Evolutionary conservation across 1,139 yeast species (phyloP).

Genomic region (Nakaseomyces delphensis): DNA sequence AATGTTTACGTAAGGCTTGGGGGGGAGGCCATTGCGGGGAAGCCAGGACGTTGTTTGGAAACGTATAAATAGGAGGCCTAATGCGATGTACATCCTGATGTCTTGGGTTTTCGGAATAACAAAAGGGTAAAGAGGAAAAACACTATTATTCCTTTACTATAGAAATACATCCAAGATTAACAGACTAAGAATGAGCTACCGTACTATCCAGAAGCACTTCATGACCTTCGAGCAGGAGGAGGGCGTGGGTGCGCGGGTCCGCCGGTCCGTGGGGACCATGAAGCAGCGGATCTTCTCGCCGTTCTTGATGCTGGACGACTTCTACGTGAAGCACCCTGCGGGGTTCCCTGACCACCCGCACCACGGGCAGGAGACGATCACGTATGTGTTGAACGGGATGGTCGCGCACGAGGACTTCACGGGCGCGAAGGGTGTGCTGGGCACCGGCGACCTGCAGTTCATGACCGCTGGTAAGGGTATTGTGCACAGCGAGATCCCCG

Average conservation of each 20-base stretch:
- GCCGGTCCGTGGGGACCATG: constrained; percentile 71
- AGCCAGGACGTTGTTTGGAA: too few relatives aligned
- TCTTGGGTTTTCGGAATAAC: too few relatives aligned
- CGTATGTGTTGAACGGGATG: constrained; percentile 63
- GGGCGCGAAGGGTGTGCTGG: constrained; percentile 67
- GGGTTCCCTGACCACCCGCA: constrained; percentile 95
- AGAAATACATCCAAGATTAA: constrained; percentile 1
- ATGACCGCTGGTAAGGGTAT: constrained; percentile 94
- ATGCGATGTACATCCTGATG: too few relatives aligned
- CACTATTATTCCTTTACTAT: too few relatives aligned
- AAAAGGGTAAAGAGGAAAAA: not conserved
- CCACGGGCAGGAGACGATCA: constrained; percentile 83
- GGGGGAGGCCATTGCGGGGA: too few relatives aligned
- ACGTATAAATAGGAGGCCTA: too few relatives aligned
- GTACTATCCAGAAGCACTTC: constrained; percentile 53
- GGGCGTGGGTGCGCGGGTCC: constrained; percentile 80
- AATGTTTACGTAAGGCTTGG: too few relatives aligned
- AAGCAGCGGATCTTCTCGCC: constrained; percentile 69
- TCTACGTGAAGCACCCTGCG: constrained; percentile 51
- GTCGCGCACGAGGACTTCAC: constrained; percentile 91
- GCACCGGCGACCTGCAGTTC: constrained; percentile 83
- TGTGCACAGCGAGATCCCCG: constrained; percentile 84
- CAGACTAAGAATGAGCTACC: constrained; percentile 8
- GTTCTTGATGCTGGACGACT: constrained; percentile 78
- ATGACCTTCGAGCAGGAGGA: constrained; percentile 70